Base-by-base conservation (phyloP, 2,329 filamentous ascomycete genomes). In the Alternaria ventricosa region DNA sequence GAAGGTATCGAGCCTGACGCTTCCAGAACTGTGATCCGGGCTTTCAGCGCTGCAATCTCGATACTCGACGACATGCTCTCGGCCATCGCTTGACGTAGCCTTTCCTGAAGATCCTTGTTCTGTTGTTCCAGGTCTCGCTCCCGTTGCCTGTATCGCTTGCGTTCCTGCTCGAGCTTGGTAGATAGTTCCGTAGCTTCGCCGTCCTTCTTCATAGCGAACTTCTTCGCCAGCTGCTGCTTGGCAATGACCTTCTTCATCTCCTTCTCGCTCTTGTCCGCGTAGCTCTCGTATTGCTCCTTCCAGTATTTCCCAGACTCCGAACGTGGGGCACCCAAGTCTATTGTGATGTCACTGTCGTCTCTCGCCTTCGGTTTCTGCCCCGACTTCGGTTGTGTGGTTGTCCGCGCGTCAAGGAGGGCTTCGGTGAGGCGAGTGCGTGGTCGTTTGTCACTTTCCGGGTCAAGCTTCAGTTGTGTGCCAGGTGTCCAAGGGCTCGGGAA, bases 161-260 rank as follows among this genome's bases (percentile, higher is more conserved):
- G 89, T 75, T 93, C 91, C 63, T 91, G 87, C 63, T 86, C 86
- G 36, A 95, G 84, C 71, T 88, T 87, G 63, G 88, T 87, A 22
- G 86, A 85, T 54, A 94, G 80, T 60, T 91, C 86, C 25, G 87
- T 85, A 22, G 90, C 89, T 77, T 94, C 90, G 18, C 85, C 83
- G 73, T 95, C 92, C 78, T 94, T 94, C 80, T 90, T 88, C 76
- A 90, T 89, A 46, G 92, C 92, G 74, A 90, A 94, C 59, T 89
- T 90, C 80, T 92, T 94, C 61, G 92, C 91, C 65, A 93, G 84
- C 75, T 92, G 88, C 82, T 94, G 93, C 83, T 94, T 94, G 75
- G 88, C 88, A 75, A 94, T 86, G 74, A 95, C 84, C 81, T 91
- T 92, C 81, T 89, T 89, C 84, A 94, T 90, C 78, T 94, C 90